Conservation (phyloP, 805 yeast species). For the Millerozyma acaciae region DNA sequence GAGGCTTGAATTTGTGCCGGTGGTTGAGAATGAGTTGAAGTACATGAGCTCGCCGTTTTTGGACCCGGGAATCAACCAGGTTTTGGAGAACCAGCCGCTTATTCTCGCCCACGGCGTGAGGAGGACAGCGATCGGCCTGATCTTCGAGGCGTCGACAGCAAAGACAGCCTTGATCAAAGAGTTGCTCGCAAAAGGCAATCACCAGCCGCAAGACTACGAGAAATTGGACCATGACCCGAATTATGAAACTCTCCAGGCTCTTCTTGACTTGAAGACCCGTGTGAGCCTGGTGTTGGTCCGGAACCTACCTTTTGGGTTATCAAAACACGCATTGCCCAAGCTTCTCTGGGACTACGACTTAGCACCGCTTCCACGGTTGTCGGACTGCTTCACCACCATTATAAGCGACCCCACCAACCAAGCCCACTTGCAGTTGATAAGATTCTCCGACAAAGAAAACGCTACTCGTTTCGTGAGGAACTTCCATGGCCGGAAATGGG, state of each 20-base stretch:
- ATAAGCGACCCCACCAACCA: conserved; percentile 25
- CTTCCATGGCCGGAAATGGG: conserved; percentile 50
- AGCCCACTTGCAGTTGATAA: conserved; percentile 27
- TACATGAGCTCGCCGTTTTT: conserved; percentile 29
- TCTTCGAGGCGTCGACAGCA: conserved; percentile 5
- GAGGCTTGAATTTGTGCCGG: conserved; percentile 42
- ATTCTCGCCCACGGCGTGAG: not conserved
- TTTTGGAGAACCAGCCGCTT: conserved; percentile 1
- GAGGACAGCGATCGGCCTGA: conserved; percentile 5
- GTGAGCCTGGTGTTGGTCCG: conserved; percentile 34
- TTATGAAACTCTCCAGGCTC: conserved; percentile 11
- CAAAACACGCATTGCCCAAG: conserved; percentile 31
- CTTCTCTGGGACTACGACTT: conserved; percentile 51
- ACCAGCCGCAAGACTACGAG: conserved; percentile 1
- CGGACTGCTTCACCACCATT: conserved; percentile 19
- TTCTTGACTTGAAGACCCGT: conserved; percentile 16
- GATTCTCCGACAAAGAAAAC: conserved; percentile 42
- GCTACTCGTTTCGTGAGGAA: conserved; percentile 51
- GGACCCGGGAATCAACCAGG: conserved; percentile 7
- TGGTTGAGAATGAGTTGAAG: conserved; percentile 19
- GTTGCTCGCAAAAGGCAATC: conserved; percentile 3
- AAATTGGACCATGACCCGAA: conserved; percentile 6
- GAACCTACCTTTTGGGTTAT: conserved; percentile 46
- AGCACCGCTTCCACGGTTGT: conserved; percentile 17
- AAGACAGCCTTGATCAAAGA: conserved; percentile 4